A percentile compares a stretch with the other conserved stretches of the same genome.
Evolutionary conservation across 805 yeast genomes (phyloP).

Genomic region (Myxozyma melibiosi): DNA sequence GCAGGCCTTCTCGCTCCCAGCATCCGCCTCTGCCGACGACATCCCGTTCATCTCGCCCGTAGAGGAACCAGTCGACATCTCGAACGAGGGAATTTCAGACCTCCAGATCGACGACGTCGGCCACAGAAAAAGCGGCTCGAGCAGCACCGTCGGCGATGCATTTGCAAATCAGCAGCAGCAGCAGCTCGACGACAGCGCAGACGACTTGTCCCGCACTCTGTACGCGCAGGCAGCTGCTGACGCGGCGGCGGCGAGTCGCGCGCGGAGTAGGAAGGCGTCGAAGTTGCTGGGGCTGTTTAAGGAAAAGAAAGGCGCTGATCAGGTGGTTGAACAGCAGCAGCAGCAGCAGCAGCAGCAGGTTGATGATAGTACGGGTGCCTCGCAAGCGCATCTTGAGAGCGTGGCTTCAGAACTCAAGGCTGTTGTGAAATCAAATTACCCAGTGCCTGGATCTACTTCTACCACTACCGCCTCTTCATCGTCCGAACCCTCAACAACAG

Average conservation of each 20-base stretch:
- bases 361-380: too few species aligned
- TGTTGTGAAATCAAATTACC: too few species aligned
- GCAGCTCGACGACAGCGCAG: background rate
- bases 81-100: background rate
- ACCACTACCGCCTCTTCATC: too few species aligned
- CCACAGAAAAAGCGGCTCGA: background rate
- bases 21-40: constrained; percentile 21
- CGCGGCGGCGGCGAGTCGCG: constrained; percentile 26
- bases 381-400: too few species aligned
- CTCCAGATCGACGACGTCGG: background rate
- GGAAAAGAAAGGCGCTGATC: background rate
- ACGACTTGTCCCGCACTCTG: constrained; percentile 1
- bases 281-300: constrained; percentile 42
- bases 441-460: too few species aligned
- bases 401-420: too few species aligned
- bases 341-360: background rate
- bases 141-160: too few species aligned
- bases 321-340: background rate
- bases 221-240: constrained; percentile 31
- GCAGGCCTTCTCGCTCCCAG: constrained; percentile 32
- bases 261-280: constrained; percentile 44
- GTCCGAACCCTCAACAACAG: background rate
- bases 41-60: constrained; percentile 35
- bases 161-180: background rate
- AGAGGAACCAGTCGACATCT: constrained; percentile 21